Base-by-base conservation (phyloP, 805 yeast genomes). In the Schizosaccharomyces lindneri region DNA sequence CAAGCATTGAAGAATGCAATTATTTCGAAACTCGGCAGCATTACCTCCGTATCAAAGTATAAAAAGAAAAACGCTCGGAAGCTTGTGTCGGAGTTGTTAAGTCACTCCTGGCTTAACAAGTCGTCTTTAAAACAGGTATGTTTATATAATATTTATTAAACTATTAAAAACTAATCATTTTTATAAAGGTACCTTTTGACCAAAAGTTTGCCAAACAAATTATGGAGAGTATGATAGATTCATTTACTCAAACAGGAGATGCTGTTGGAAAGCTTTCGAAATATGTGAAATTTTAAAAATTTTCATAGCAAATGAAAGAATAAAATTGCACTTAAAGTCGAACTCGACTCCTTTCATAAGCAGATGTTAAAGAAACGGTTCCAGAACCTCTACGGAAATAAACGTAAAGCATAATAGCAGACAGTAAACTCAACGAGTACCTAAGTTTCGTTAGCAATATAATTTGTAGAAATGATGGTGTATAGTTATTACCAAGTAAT, bases 401-500 rank as follows among this genome's bases (percentile, higher is more conserved):
- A n/a, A 19, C 15, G 60, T 36, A 57, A 21, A 57, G 60, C 60
- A 57, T 57, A n/a, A 57, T 21, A 21, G 60, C 43, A n/a, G 60
- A 36, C 21, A 57, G 15, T 17, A 32, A 39, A 17, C 43, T 36
- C 46, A 57, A 36, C 13, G 60, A 57, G 24, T 57, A 57, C 59
- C 59, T 55, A 24, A 17, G 9, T 27, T 27, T 27, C 15, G 27
- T 21, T 19, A 55, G 59, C 1, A 36, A 13, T 27, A 55, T 19
- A 29, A 32, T 31, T 31, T 31, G 5, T 31, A 17, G 15, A 3
- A 9, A 9, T 5, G 19, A 4, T 1, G 9, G 13, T 27, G 31
- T 17, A 27, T 27, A 32, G 19, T 5, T 59, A 43, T 5, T 59
- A 90, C 98, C 98, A 93, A 0, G 98, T 93, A 24, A 87, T 81